Evolutionary conservation across 2,329 filamentous ascomycete species (phyloP).

Genomic region (Neonectria punicea): DNA sequence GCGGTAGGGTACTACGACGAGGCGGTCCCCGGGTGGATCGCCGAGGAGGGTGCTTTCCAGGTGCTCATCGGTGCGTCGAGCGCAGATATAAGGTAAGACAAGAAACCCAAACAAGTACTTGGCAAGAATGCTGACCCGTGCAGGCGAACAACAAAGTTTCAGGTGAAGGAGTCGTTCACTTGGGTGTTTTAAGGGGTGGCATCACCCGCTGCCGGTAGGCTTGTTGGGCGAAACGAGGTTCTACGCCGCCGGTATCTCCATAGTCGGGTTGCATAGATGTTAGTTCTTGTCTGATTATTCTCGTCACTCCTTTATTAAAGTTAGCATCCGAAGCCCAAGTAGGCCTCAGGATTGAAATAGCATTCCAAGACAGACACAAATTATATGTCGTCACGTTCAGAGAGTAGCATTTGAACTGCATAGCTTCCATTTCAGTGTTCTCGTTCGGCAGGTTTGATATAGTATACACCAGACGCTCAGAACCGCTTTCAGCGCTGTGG

Average conservation of each 20-base stretch:
- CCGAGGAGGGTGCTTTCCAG: conserved; percentile 71
- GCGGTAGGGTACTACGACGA: conserved; percentile 72
- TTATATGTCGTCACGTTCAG: background rate
- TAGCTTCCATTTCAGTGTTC: background rate
- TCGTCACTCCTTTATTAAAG: conserved; percentile 1
- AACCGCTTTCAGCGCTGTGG: background rate
- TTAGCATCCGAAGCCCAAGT: background rate
- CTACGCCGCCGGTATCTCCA: background rate
- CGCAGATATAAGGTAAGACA: conserved; percentile 68
- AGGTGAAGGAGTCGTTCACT: conserved; percentile 72
- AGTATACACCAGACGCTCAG: background rate
- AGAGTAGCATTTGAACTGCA: background rate
- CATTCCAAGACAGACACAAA: background rate
- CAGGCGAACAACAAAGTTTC: conserved; percentile 63
- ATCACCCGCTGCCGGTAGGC: background rate
- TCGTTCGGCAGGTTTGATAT: background rate
- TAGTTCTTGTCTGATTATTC: background rate
- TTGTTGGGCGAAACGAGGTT: background rate
- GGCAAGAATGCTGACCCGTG: conserved; percentile 19
- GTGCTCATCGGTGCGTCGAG: conserved; percentile 71
- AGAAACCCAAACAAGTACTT: accelerated
- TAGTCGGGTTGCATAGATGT: background rate
- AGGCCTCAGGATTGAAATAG: background rate
- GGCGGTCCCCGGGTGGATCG: conserved; percentile 68
- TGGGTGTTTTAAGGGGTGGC: conserved; percentile 65